Percentiles rank a stretch among this genome's conserved stretches.
Evolutionary conservation across 768 basidiomycete genomes (phyloP).

Genomic region (Filobasidium floriforme): DNA sequence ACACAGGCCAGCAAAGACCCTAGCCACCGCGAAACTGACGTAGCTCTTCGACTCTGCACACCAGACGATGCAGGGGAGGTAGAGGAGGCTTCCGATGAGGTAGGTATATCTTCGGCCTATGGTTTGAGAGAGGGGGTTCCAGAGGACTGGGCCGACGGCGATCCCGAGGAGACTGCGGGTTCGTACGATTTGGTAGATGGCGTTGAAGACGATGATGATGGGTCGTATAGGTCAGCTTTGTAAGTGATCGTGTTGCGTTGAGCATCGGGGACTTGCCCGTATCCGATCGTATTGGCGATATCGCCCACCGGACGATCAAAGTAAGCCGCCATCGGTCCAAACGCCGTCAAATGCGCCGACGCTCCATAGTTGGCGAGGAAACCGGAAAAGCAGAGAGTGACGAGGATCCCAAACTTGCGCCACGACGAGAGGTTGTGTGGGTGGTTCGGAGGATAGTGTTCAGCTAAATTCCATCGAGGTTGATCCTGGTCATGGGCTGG

Average conservation of each 20-base stretch:
- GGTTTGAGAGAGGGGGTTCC: slow-evolving; percentile 23
- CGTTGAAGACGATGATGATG: too few relatives aligned
- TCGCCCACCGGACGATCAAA: neutral
- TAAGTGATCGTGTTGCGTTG: too few relatives aligned
- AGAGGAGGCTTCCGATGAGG: slow-evolving; percentile 27
- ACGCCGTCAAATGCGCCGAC: neutral
- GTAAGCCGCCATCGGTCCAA: neutral
- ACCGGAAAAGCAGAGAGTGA: slow-evolving; percentile 25
- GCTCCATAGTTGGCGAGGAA: slow-evolving; percentile 31
- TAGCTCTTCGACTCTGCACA: slow-evolving; percentile 24
- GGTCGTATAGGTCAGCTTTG: too few relatives aligned
- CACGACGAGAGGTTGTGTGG: slow-evolving; percentile 26
- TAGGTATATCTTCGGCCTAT: slow-evolving; percentile 27
- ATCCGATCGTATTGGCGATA: slow-evolving; percentile 13
- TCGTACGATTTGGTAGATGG: slow-evolving; percentile 24
- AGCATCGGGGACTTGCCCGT: slow-evolving; percentile 11
- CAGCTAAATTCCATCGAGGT: neutral
- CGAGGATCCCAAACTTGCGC: slow-evolving; percentile 27
- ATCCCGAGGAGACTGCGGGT: slow-evolving; percentile 31
- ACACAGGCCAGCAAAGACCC: slow-evolving; percentile 26
- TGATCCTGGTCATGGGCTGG: neutral
- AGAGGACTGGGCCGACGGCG: slow-evolving; percentile 31
- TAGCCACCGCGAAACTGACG: slow-evolving; percentile 25
- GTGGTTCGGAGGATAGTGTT: slow-evolving; percentile 21
- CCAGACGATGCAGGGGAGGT: slow-evolving; percentile 30